Conservation (phyloP, 495 filamentous ascomycete species). For the Hypoxylon crocopeplum region DNA sequence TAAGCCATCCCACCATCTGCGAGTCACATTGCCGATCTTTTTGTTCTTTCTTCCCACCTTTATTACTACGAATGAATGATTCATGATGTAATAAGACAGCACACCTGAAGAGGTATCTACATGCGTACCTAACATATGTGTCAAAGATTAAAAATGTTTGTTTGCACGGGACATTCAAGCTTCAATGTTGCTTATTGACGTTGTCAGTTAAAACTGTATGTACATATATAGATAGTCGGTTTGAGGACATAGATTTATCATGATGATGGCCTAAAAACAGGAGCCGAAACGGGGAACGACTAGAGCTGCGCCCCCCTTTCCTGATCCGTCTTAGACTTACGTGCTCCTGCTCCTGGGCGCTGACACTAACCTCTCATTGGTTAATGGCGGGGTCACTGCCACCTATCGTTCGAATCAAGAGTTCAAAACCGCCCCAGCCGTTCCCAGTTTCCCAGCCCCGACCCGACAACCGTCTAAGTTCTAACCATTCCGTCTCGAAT, state of each 20-base stretch:
- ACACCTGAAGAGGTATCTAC: background rate
- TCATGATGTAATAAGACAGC: conserved; percentile 31
- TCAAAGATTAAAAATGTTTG: no score
- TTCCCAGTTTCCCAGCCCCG: conserved; percentile 22
- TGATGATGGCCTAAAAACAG: conserved; percentile 24
- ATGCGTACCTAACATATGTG: no score
- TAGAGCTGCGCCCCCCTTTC: conserved; percentile 17
- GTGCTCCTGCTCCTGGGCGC: conserved; percentile 15
- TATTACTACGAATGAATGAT: conserved; percentile 28
- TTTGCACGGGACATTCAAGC: no score
- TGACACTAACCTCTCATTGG: conserved; percentile 20
- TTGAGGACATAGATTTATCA: background rate
- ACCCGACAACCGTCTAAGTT: conserved; percentile 10
- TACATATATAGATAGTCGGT: background rate
- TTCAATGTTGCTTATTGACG: no score
- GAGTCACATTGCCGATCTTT: conserved; percentile 34
- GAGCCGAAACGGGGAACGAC: conserved; percentile 21
- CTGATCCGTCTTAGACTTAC: conserved; percentile 20
- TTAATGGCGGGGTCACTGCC: conserved; percentile 1
- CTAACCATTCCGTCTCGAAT: conserved; percentile 4
- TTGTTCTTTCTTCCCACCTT: conserved; percentile 19
- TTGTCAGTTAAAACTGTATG: background rate
- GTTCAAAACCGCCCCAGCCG: conserved; percentile 25
- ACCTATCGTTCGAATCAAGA: conserved; percentile 23
- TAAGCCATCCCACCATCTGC: conserved; percentile 22